Conservation (phyloP, 768 basidiomycete species). For the Trametes maxima region DNA sequence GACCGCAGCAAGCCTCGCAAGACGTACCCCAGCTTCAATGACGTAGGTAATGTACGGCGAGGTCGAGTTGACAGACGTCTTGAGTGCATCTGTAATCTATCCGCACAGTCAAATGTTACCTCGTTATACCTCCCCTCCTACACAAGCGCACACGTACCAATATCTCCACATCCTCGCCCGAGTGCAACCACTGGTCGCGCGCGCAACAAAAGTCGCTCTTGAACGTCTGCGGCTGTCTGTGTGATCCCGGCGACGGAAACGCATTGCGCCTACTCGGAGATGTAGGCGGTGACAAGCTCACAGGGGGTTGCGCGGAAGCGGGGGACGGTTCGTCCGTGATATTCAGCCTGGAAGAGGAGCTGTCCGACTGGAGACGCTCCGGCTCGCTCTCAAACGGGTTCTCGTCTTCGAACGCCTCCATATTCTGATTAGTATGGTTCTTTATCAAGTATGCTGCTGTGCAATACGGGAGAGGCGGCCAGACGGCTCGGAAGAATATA, state of each 20-base stretch:
- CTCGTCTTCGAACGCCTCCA: conserved; percentile 45
- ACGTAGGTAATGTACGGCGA: conserved; percentile 95
- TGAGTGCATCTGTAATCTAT: conserved; percentile 93
- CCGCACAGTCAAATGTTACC: neutral
- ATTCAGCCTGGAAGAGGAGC: conserved; percentile 57
- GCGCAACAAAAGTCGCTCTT: conserved; percentile 82
- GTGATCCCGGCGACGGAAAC: conserved; percentile 60
- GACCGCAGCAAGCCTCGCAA: no score
- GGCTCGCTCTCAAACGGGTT: conserved; percentile 43
- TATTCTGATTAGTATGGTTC: conserved; percentile 4
- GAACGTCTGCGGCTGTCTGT: conserved; percentile 52
- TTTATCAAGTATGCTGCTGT: neutral
- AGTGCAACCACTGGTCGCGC: conserved; percentile 76
- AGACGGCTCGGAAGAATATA: neutral
- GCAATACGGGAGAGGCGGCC: neutral
- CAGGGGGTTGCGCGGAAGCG: conserved; percentile 42
- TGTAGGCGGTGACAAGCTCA: conserved; percentile 46
- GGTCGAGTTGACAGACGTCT: conserved; percentile 86
- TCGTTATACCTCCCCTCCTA: neutral
- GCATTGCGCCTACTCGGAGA: conserved; percentile 46
- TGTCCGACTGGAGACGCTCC: conserved; percentile 42
- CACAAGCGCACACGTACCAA: conserved; percentile 48
- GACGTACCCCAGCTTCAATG: conserved; percentile 79
- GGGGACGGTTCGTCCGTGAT: conserved; percentile 66
- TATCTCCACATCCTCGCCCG: conserved; percentile 81